Percentiles rank a stretch among this genome's conserved stretches.
Evolutionary conservation across 805 yeast species (phyloP).

Genomic region (Saturnispora serradocipensis): DNA sequence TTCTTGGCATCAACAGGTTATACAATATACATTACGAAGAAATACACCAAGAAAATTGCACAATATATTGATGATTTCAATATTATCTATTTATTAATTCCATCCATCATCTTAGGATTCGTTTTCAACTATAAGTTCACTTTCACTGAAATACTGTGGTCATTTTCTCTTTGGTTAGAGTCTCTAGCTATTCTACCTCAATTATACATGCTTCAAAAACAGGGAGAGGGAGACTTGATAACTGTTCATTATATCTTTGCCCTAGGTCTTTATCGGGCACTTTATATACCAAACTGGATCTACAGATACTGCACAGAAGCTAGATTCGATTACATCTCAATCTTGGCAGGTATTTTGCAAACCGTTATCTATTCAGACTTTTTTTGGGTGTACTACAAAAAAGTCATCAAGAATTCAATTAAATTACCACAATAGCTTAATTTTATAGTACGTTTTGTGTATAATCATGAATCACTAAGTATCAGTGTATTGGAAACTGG

Average conservation of each 20-base stretch:
- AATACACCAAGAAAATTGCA: conserved; percentile 51
- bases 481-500: background rate
- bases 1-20: conserved; percentile 70
- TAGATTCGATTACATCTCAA: conserved; percentile 58
- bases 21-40: conserved; percentile 61
- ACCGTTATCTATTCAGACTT: conserved; percentile 88
- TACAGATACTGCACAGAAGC: conserved; percentile 68
- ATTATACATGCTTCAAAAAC: conserved; percentile 76
- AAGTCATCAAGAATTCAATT: conserved; percentile 71
- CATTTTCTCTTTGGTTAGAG: conserved; percentile 89
- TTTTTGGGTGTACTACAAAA: conserved; percentile 81
- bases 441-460: background rate
- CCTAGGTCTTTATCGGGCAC: conserved; percentile 78
- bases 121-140: conserved; percentile 61
- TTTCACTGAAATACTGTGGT: conserved; percentile 64
- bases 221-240: conserved; percentile 80
- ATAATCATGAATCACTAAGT: background rate
- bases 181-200: conserved; percentile 90
- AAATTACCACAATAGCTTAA: conserved; percentile 37
- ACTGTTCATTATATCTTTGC: conserved; percentile 93
- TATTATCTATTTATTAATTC: conserved; percentile 58
- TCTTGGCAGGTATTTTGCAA: conserved; percentile 77
- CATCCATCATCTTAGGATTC: conserved; percentile 46
- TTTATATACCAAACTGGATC: conserved; percentile 92
- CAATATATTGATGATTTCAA: conserved; percentile 65